These are phyloP conservation scores for Yueomyces sp. DNA, from an alignment of 805 yeast species.

Conservation along the genomic window DNA sequence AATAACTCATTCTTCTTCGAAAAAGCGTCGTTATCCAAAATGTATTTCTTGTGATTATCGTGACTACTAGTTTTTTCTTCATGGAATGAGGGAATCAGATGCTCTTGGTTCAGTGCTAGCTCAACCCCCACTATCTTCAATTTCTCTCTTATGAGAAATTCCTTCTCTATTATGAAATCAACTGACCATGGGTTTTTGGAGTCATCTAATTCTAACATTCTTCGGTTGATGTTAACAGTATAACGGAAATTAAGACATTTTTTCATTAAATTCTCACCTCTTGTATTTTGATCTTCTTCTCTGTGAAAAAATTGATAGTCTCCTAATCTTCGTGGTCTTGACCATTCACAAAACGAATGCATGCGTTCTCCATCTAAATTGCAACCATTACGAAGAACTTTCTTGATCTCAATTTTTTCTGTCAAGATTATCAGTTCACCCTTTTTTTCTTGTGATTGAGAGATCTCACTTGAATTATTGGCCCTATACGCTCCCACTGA, in stretches of 20 bases:
- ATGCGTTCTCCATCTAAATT: background rate
- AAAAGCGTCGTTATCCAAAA: no score
- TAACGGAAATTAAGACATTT: no score
- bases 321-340: background rate
- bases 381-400: background rate
- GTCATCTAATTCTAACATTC: background rate
- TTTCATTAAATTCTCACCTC: no score
- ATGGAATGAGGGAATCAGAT: background rate
- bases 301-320: background rate
- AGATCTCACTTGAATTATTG: background rate
- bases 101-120: background rate
- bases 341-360: background rate
- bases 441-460: background rate
- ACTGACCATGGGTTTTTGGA: background rate
- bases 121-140: background rate
- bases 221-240: background rate
- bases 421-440: background rate
- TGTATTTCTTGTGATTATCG: no score
- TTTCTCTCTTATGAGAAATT: background rate
- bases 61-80: no score
- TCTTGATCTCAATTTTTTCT: background rate
- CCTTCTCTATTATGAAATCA: background rate
- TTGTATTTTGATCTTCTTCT: no score
- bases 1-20: no score
- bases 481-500: background rate